A percentile compares a stretch with the other conserved stretches of the same genome.
These are phyloP conservation scores for Camellia japonica DNA, from an alignment of 148 eudicot genomes.

Conservation along the genomic window DNA sequence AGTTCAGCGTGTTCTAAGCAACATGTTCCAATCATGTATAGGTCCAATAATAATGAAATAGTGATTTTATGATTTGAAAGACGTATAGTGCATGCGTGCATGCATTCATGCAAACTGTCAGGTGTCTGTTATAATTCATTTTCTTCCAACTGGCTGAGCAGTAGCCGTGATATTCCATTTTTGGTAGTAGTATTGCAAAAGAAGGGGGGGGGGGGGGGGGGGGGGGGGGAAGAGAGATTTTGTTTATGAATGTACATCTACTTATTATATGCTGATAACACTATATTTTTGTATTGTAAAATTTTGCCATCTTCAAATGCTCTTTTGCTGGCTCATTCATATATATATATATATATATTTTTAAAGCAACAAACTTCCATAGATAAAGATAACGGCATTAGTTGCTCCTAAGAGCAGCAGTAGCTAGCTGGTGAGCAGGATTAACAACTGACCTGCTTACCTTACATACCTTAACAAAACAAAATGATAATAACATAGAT, in stretches of 20 bases:
- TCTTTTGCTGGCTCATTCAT: no score
- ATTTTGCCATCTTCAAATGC: no score
- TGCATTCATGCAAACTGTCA: background rate
- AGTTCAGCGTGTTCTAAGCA: constrained; percentile 50
- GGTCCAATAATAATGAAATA: constrained; percentile 49
- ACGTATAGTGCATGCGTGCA: background rate
- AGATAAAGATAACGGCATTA: no score
- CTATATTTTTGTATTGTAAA: no score
- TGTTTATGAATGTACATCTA: background rate
- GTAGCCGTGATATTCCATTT: constrained; percentile 8
- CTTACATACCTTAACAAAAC: no score
- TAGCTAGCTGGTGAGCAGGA: no score
- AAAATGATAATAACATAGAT: no score
- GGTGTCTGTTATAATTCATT: background rate
- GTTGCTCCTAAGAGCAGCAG: no score
- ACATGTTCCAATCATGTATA: constrained; percentile 55
- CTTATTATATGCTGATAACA: no score
- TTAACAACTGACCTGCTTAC: no score
- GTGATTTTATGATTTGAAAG: constrained; percentile 3
- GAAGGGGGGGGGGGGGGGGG: background rate
- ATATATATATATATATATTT: no score
- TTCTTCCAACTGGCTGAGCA: background rate
- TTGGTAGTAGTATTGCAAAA: background rate
- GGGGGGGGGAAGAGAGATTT: background rate
- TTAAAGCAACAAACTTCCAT: no score